Percentiles rank a stretch among this genome's conserved stretches.
These are phyloP conservation scores for Pseudocercospora fuligena DNA, from an alignment of 2,329 filamentous ascomycete genomes.

Conservation along the genomic window DNA sequence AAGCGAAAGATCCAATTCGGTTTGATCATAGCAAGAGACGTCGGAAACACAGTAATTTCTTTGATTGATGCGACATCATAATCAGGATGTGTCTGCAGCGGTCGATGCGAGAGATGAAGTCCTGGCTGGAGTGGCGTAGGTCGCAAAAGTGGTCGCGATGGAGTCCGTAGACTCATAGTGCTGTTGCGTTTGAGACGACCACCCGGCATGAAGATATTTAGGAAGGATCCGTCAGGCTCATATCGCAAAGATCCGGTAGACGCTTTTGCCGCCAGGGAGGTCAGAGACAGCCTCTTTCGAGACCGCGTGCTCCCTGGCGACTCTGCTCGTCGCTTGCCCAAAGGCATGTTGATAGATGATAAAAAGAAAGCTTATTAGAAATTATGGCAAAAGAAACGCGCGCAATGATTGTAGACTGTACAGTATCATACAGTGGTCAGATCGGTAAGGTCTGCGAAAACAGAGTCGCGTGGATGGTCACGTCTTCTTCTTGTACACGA, in stretches of 20 bases:
- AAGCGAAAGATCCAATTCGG: slow-evolving; percentile 30
- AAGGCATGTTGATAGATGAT: neutral
- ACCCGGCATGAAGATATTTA: slow-evolving; percentile 22
- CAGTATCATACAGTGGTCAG: neutral
- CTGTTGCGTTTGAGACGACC: slow-evolving; percentile 21
- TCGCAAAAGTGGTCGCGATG: slow-evolving; percentile 18
- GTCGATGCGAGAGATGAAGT: slow-evolving; percentile 23
- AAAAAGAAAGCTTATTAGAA: neutral
- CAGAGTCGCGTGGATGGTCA: neutral
- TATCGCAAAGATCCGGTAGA: slow-evolving; percentile 23
- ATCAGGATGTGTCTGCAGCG: slow-evolving; percentile 24
- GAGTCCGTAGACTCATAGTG: slow-evolving; percentile 9
- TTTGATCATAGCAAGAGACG: slow-evolving; percentile 28
- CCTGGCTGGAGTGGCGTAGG: slow-evolving; percentile 25
- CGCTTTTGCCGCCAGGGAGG: slow-evolving; percentile 24
- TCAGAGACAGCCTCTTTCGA: slow-evolving; percentile 22
- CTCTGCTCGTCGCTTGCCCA: slow-evolving; percentile 21
- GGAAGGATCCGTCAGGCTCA: slow-evolving; percentile 24
- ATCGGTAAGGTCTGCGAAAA: neutral
- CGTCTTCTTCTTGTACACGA: neutral
- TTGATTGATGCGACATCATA: slow-evolving; percentile 28
- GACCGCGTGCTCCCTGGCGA: slow-evolving; percentile 15
- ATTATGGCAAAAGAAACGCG: neutral
- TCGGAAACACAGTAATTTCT: slow-evolving; percentile 26
- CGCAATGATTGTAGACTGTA: neutral